A percentile compares a stretch with the other conserved stretches of the same genome.
Evolutionary conservation across 169 alveolate genomes (phyloP).

Genomic region (Toxoplasma gondii): DNA sequence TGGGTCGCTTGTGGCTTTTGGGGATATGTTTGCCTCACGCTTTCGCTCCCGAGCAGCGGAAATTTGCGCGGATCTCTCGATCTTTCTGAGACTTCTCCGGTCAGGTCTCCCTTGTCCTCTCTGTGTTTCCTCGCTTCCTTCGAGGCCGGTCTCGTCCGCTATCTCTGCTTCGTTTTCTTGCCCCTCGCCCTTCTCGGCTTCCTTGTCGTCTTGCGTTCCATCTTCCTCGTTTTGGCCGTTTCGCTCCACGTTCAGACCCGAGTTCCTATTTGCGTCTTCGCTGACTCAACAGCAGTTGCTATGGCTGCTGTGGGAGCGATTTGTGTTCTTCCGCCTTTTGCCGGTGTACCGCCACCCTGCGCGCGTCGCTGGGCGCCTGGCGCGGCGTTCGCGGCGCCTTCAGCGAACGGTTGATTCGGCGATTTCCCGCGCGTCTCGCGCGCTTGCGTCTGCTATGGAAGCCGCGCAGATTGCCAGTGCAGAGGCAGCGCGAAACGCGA

Average conservation of each 20-base stretch:
- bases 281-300: neutral
- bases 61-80: neutral
- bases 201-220: neutral
- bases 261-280: neutral
- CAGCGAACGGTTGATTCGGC: neutral
- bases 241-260: neutral
- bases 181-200: neutral
- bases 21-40: neutral
- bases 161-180: neutral
- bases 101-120: neutral
- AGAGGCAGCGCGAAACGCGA: neutral
- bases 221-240: neutral
- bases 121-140: neutral
- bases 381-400: neutral
- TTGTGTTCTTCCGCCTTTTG: neutral
- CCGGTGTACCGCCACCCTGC: neutral
- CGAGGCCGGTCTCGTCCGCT: neutral
- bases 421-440: neutral
- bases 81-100: neutral
- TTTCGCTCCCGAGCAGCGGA: neutral
- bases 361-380: neutral
- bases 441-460: neutral
- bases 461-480: neutral
- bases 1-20: neutral
- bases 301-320: conserved; percentile 8